Conservation (phyloP, 306 rosid species). For the Mimosa bimucronata region DNA sequence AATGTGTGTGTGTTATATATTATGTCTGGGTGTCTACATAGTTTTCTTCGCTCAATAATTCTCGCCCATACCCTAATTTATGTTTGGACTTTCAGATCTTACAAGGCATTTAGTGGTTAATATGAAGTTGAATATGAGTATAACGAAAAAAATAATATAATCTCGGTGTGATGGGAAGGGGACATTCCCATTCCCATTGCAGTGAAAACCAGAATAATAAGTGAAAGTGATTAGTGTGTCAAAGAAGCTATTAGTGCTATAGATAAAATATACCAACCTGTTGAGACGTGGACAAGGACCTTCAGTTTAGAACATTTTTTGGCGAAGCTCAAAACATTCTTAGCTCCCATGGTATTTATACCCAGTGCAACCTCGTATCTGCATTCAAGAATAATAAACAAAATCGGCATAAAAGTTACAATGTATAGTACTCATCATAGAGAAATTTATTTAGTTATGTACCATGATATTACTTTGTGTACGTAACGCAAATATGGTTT, state of each 20-base stretch:
- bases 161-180: neutral
- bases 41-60: neutral
- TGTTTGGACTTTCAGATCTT: neutral
- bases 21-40: neutral
- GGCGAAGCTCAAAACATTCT: slow-evolving; percentile 55
- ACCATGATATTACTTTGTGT: neutral
- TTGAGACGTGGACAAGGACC: slow-evolving; percentile 63
- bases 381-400: neutral
- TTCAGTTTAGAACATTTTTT: slow-evolving; percentile 46
- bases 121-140: neutral
- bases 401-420: neutral
- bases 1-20: neutral
- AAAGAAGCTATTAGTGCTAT: neutral
- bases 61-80: neutral
- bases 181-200: neutral
- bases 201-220: neutral
- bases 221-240: neutral
- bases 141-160: neutral
- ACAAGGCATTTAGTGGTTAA: neutral
- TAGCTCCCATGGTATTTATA: slow-evolving; percentile 59
- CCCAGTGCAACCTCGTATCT: slow-evolving; percentile 61
- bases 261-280: slow-evolving; percentile 44
- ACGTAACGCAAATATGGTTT: neutral
- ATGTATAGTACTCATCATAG: neutral
- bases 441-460: neutral